phyloP scores from a whole-genome alignment of 2,329 filamentous ascomycete species.

The Monosporascus sp. region DNA sequence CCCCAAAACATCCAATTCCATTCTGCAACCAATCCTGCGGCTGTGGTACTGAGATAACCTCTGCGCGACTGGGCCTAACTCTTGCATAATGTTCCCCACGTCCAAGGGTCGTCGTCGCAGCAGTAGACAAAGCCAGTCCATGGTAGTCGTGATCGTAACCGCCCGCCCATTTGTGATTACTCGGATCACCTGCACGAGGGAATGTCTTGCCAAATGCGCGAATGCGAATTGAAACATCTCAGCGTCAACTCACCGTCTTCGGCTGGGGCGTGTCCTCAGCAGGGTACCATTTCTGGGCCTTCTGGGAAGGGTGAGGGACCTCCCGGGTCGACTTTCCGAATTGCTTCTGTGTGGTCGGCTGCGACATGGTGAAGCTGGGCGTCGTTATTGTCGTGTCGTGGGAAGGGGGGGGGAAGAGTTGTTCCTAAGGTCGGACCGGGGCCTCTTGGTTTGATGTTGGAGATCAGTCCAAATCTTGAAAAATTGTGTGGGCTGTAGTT shows the following conservation, averaged over 20 bases:
- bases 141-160: too few relatives aligned
- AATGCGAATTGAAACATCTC: too few relatives aligned
- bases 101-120: too few relatives aligned
- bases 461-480: neutral
- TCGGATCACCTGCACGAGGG: too few relatives aligned
- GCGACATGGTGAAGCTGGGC: constrained; percentile 64
- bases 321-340: constrained; percentile 95
- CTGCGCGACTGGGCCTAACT: neutral
- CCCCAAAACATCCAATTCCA: neutral
- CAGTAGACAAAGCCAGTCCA: too few relatives aligned
- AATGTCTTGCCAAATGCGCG: too few relatives aligned
- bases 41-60: neutral
- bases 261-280: constrained; percentile 82
- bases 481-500: neutral
- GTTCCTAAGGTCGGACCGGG: constrained; percentile 18
- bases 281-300: constrained; percentile 99
- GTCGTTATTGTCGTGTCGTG: constrained; percentile 18
- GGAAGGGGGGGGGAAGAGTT: constrained; percentile 17
- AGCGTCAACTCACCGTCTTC: constrained; percentile 77
- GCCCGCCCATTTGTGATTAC: too few relatives aligned
- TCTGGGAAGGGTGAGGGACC: constrained; percentile 80
- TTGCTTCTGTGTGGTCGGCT: constrained; percentile 72
- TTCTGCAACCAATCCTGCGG: neutral
- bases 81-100: too few relatives aligned
- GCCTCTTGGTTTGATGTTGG: constrained; percentile 19